Percentiles rank a stretch among this genome's conserved stretches.
Conservation (phyloP, 768 basidiomycete genomes). For the Auriscalpium microsporum region DNA sequence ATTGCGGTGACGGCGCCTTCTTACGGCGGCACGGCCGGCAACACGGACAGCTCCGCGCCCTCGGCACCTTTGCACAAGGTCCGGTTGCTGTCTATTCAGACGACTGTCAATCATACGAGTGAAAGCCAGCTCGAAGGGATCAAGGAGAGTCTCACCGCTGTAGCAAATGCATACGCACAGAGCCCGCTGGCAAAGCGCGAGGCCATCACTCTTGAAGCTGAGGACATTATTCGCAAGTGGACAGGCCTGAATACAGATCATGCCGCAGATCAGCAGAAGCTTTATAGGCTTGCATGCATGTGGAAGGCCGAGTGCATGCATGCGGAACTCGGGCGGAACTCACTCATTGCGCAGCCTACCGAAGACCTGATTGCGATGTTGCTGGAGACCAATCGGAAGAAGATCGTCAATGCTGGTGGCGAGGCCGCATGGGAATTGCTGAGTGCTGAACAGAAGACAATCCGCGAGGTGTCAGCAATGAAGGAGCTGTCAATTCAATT, state of each 20-base stretch:
- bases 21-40: neutral
- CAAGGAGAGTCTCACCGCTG: neutral
- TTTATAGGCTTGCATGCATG: neutral
- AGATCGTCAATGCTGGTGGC: neutral
- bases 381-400: neutral
- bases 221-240: neutral
- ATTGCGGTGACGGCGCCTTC: neutral
- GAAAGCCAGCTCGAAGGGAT: neutral
- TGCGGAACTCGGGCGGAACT: neutral
- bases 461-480: no score
- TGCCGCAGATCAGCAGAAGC: conserved; percentile 7
- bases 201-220: neutral
- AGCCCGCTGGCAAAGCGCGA: neutral
- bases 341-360: neutral
- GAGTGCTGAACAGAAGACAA: neutral
- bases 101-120: neutral
- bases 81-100: neutral
- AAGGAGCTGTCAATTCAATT: neutral
- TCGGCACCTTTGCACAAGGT: neutral
- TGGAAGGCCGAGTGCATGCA: neutral
- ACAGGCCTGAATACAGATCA: conserved; percentile 5
- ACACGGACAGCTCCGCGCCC: neutral
- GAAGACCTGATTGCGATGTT: neutral
- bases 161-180: neutral
- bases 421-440: neutral